phyloP scores from a whole-genome alignment of 768 basidiomycete genomes.

The Mycena crocata region DNA sequence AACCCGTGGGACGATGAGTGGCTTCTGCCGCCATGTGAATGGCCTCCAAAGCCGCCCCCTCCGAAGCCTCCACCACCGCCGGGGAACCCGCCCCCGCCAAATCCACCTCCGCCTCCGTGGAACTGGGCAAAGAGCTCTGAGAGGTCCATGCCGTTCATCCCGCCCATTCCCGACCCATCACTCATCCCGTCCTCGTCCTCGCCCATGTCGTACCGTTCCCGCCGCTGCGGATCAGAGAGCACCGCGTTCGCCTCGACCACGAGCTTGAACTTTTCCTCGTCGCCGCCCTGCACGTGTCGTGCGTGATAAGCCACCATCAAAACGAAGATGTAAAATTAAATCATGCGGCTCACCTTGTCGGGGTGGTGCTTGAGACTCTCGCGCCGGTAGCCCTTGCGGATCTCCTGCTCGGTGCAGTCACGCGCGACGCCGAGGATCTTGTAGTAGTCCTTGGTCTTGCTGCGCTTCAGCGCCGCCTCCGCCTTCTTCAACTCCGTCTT shows the following conservation, averaged over 20 bases:
- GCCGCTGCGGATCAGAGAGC: conserved; percentile 78
- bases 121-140: conserved; percentile 76
- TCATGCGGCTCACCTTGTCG: conserved; percentile 68
- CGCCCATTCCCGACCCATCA: conserved; percentile 57
- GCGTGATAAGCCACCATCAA: conserved; percentile 7
- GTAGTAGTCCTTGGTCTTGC: conserved; percentile 92
- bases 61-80: conserved; percentile 39
- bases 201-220: conserved; percentile 83
- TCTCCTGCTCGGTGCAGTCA: conserved; percentile 75
- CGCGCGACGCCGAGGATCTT: conserved; percentile 76
- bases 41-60: conserved; percentile 16
- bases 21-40: conserved; percentile 19
- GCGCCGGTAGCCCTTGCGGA: conserved; percentile 92
- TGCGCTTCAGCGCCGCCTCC: conserved; percentile 83
- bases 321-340: not conserved
- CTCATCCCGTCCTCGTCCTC: conserved; percentile 82
- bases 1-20: conserved; percentile 14
- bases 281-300: conserved; percentile 73
- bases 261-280: conserved; percentile 96
- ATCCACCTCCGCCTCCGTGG: conserved; percentile 46
- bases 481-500: conserved; percentile 81
- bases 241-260: conserved; percentile 86
- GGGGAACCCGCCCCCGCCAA: conserved; percentile 42
- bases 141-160: conserved; percentile 64
- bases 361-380: conserved; percentile 90